A percentile compares a stretch with the other conserved stretches of the same genome.
Conservation (phyloP, 2,329 filamentous ascomycete genomes). For the Ascochyta koolunga region DNA sequence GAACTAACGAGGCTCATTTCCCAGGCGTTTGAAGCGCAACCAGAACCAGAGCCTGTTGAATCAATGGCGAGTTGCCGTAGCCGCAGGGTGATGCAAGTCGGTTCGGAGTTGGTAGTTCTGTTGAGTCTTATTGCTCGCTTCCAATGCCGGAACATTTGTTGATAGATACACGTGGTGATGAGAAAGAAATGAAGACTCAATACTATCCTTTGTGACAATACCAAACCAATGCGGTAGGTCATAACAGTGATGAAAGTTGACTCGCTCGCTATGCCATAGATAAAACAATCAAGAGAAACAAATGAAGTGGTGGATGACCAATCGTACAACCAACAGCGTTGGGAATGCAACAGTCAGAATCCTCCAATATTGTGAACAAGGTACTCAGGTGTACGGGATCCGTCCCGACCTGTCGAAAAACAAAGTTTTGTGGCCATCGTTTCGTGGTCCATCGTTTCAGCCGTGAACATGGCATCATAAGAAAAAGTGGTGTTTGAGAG, state of each 20-base stretch:
- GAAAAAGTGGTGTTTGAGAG: slow-evolving; percentile 31
- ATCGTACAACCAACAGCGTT: slow-evolving; percentile 16
- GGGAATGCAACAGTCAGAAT: slow-evolving; percentile 4
- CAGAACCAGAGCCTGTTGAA: background rate
- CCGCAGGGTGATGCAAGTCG: slow-evolving; percentile 9
- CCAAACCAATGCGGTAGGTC: slow-evolving; percentile 15
- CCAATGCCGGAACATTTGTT: slow-evolving; percentile 14
- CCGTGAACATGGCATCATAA: slow-evolving; percentile 34
- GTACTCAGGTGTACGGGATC: slow-evolving; percentile 12
- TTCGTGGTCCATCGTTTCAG: slow-evolving; percentile 37
- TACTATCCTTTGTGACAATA: slow-evolving; percentile 12
- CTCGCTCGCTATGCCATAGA: slow-evolving; percentile 46
- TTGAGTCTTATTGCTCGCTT: slow-evolving; percentile 16
- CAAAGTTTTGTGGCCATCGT: slow-evolving; percentile 25
- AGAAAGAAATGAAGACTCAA: slow-evolving; percentile 3
- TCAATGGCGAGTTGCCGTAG: background rate
- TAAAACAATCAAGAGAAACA: slow-evolving; percentile 46
- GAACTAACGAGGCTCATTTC: background rate
- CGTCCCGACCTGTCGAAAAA: slow-evolving; percentile 11
- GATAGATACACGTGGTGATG: slow-evolving; percentile 25
- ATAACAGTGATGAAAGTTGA: slow-evolving; percentile 21
- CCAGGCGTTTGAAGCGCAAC: slow-evolving; percentile 1
- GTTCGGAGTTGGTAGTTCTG: slow-evolving; percentile 9
- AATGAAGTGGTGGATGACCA: slow-evolving; percentile 19
- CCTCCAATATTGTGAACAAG: slow-evolving; percentile 14